A percentile compares a stretch with the other conserved stretches of the same genome.
These are phyloP conservation scores for Melastoma candidum DNA, from an alignment of 441 rosid genomes.

Conservation along the genomic window DNA sequence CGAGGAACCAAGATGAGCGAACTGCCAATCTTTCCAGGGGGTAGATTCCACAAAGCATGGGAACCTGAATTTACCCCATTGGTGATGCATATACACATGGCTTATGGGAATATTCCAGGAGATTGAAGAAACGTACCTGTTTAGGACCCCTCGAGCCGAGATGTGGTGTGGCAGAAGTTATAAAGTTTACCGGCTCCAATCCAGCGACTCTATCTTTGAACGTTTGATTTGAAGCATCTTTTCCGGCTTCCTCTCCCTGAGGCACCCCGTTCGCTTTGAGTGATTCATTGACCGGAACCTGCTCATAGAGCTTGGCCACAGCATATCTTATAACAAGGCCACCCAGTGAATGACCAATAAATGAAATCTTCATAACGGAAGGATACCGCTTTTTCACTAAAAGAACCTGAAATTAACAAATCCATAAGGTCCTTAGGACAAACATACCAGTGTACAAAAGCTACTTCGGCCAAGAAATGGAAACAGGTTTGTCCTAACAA, in stretches of 20 bases:
- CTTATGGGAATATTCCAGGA: background rate
- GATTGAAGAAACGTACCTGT: constrained; percentile 36
- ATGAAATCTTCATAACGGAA: constrained; percentile 55
- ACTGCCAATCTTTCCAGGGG: constrained; percentile 54
- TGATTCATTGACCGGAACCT: constrained; percentile 22
- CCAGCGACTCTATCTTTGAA: constrained; percentile 53
- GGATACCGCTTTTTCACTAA: constrained; percentile 46
- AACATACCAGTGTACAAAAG: constrained; percentile 3
- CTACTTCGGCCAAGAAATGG: background rate
- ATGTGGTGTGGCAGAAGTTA: constrained; percentile 85
- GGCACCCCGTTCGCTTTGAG: constrained; percentile 27
- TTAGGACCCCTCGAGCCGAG: constrained; percentile 86
- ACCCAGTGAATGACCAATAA: constrained; percentile 81
- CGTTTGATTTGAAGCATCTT: constrained; percentile 23
- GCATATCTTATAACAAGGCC: constrained; percentile 87
- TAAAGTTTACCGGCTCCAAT: constrained; percentile 69
- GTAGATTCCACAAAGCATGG: constrained; percentile 52
- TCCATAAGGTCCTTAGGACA: background rate
- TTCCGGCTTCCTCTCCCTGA: constrained; percentile 21
- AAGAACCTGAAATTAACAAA: constrained; percentile 47
- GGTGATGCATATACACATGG: too few species aligned
- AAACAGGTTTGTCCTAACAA: background rate
- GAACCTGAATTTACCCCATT: constrained; percentile 38
- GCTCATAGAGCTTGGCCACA: constrained; percentile 58
- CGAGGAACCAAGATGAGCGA: constrained; percentile 48